A percentile compares a stretch with the other conserved stretches of the same genome.
Evolutionary conservation across 2,329 filamentous ascomycete species (phyloP).

Genomic region (Trichoderma koningii): DNA sequence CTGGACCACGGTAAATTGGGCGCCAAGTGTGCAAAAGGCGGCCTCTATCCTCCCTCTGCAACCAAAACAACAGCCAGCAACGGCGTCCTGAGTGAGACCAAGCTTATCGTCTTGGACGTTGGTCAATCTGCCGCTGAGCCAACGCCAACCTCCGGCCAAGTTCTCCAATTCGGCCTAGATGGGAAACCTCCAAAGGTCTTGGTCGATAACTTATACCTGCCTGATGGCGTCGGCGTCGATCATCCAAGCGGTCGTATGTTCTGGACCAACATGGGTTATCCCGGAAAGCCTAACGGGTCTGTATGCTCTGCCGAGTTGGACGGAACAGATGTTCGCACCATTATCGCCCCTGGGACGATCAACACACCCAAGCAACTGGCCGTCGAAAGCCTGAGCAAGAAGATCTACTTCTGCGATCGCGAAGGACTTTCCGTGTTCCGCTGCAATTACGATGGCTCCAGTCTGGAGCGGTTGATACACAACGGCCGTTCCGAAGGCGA

Average conservation of each 20-base stretch:
- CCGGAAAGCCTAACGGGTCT: conserved; percentile 44
- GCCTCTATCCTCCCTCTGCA: neutral
- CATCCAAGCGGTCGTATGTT: conserved; percentile 43
- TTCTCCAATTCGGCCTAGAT: neutral
- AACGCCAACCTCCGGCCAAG: neutral
- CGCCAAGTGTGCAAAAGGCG: neutral
- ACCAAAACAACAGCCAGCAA: neutral
- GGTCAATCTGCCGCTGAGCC: neutral
- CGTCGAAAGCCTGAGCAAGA: conserved; percentile 30
- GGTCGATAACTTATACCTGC: conserved; percentile 37
- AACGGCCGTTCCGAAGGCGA: conserved; percentile 35
- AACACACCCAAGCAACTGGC: conserved; percentile 54
- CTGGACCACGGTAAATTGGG: neutral
- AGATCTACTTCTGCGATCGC: conserved; percentile 49
- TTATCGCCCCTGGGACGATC: conserved; percentile 48
- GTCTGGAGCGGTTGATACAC: conserved; percentile 45
- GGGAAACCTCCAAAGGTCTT: conserved; percentile 28
- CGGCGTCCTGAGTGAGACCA: neutral
- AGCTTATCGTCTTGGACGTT: conserved; percentile 7
- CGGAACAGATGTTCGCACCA: conserved; percentile 46
- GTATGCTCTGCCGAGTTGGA: conserved; percentile 51
- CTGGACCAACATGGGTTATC: conserved; percentile 54
- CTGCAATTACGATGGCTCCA: conserved; percentile 44
- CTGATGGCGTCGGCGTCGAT: conserved; percentile 50
- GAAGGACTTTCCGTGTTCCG: conserved; percentile 48